phyloP scores from a whole-genome alignment of 1,139 yeast genomes.

The Yamadazyma songkhlaensis region DNA sequence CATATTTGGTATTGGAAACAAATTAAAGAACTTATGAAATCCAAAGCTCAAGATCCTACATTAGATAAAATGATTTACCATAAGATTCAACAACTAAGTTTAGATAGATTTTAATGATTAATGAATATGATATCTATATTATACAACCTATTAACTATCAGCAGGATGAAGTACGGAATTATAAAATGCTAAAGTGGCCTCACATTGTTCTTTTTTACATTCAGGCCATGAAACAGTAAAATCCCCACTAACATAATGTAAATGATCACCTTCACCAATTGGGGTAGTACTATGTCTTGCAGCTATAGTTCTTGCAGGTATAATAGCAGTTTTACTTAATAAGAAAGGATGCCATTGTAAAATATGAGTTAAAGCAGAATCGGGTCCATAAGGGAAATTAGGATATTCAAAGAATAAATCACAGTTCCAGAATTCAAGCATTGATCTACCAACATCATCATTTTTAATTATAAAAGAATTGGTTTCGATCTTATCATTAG shows the following conservation, averaged over 20 bases:
- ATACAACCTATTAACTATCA: background rate
- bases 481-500: constrained; percentile 57
- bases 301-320: constrained; percentile 51
- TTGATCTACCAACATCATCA: constrained; percentile 58
- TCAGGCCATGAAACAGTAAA: constrained; percentile 59
- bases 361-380: constrained; percentile 72
- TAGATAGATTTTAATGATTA: constrained; percentile 17
- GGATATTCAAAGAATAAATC: constrained; percentile 63
- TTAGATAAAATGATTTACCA: constrained; percentile 13
- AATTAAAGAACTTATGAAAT: constrained; percentile 15
- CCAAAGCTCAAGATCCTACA: constrained; percentile 9
- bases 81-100: constrained; percentile 13
- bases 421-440: constrained; percentile 76
- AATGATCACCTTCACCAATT: constrained; percentile 31
- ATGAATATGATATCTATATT: background rate
- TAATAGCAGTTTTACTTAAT: constrained; percentile 66
- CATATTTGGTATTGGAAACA: constrained; percentile 49
- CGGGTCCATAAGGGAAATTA: constrained; percentile 59
- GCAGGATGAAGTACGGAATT: constrained; percentile 16
- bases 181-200: constrained; percentile 41
- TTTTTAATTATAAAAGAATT: constrained; percentile 68
- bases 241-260: constrained; percentile 58
- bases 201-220: constrained; percentile 53
- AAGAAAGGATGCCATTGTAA: constrained; percentile 92
- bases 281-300: constrained; percentile 23